Evolutionary conservation across 2,329 filamentous ascomycete species (phyloP), one percentile per base, ranked within the genome.

Genomic region (Monascus ruber): DNA sequence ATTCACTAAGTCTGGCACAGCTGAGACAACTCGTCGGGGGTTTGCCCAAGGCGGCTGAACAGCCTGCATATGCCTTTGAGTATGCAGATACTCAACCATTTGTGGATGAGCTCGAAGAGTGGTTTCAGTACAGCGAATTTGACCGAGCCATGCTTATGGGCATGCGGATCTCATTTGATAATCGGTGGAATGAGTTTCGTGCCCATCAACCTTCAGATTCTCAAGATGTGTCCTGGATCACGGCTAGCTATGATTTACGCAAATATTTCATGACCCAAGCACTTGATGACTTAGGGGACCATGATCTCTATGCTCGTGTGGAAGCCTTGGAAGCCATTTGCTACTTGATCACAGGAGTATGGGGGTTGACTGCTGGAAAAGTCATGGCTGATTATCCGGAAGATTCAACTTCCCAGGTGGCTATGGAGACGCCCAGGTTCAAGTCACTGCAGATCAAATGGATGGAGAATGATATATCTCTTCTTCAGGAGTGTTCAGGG

Each of bases 101-200:
- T 51, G 78, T 84, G 11, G 85, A 91, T 47, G 91, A 98, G 68
- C 72, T 98, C 35, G 86, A 96, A 58, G 91, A 98, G 65, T 98
- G 91, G 91, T 98, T 98, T 63, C 79, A 82, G 38, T 95, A 96
- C 63, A 83, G 83, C 51, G 80, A 86, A 45, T 83, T 84, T 62
- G 88, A 96, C 58, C 84, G 85, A 65, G 74, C 81, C 35, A 81
- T 88, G 53, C 70, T 95, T 36, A 74, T 83, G 38, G 76, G 80
- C 38, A 81, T 84, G 17, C 84, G 85, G 54, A 72, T 77, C 31
- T 79, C 81, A 2, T 96, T 94, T 55, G 77, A 87, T 47, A 76
- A 77, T 56, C 76, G 81, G 54, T 94, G 85, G 85, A 65, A 73
- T 50, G 68, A 72, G 24, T 72, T 76, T 43, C 65, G 54, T 50